Conservation (phyloP, 2,329 filamentous ascomycete species). For the Tolypocladium sp. region DNA sequence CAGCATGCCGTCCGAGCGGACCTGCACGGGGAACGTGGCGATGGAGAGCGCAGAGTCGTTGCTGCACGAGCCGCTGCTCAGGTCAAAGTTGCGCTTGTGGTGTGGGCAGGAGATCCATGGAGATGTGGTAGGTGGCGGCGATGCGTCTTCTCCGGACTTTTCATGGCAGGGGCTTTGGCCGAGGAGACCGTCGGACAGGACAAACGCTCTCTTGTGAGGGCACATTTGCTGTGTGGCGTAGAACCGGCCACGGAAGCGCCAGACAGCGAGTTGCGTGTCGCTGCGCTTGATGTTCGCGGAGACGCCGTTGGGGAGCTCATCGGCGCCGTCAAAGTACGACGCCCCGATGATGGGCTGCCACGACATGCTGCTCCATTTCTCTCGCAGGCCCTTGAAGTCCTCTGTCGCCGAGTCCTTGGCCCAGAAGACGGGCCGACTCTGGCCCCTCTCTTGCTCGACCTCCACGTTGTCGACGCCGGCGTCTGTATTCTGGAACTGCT, state of each 20-base stretch:
- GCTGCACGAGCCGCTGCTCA: conserved; percentile 61
- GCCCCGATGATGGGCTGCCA: conserved; percentile 77
- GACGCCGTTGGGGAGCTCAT: conserved; percentile 60
- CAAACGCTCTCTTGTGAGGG: conserved; percentile 82
- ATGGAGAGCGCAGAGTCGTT: conserved; percentile 71
- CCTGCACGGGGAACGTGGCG: conserved; percentile 71
- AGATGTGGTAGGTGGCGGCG: conserved; percentile 13
- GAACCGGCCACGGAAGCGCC: conserved; percentile 71
- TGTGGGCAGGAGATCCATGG: conserved; percentile 84
- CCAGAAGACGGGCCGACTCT: conserved; percentile 71
- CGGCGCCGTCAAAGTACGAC: conserved; percentile 55
- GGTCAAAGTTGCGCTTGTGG: conserved; percentile 84
- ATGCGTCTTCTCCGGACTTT: conserved; percentile 19
- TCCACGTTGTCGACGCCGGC: conserved; percentile 66
- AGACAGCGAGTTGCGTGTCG: conserved; percentile 82
- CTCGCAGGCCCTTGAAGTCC: conserved; percentile 60
- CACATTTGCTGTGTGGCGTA: conserved; percentile 93
- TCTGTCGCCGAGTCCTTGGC: conserved; percentile 55
- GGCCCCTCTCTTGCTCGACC: conserved; percentile 60
- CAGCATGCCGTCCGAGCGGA: conserved; percentile 62
- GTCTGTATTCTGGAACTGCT: conserved; percentile 74
- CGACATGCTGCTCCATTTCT: conserved; percentile 48
- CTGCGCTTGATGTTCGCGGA: conserved; percentile 74
- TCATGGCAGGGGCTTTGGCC: conserved; percentile 46
- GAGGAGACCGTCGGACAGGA: conserved; percentile 77